Evolutionary conservation across 148 eudicot species (phyloP), one percentile per base, ranked within the genome.

Genomic region (Nepenthes mirabilis): DNA sequence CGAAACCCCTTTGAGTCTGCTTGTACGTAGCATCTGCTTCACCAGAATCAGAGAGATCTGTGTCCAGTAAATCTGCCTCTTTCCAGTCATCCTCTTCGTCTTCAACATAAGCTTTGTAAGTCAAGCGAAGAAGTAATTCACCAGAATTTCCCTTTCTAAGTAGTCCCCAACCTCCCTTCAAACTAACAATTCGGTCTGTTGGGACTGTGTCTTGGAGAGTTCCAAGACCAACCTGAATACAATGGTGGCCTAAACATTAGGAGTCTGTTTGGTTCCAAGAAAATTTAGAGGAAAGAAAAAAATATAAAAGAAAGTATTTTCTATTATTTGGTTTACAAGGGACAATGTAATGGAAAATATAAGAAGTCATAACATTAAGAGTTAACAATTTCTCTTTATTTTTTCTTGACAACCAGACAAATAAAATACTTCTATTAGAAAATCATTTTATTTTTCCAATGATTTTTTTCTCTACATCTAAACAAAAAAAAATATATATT

Each of bases 51-150:
- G 80, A 84, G 55, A 67, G 72, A 59, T 80, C 82, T 23, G 75
- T 45, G 58, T 79, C 75, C 33, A 47, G 47, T 43, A 52, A 66
- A 32, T 63, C 74, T 55, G 66, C 61, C 56, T 71, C 79, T 9
- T 65, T 67, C 49, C 66, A 70, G 71, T 93, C 96, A 55, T 86
- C 98, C 62, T 91, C 98, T 77, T 93, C 98, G 71, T 93, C 98
- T 76, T 88, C 98, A 23, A 93, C 98, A 67, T 88, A 88, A 52
- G 88, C 98, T 79, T 88, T 93, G 71, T 93, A 93, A 9, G 98
- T 93, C 65, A 93, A 68, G 40, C 96, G 84, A 57, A 93, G 80
- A 65, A 88, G 82, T 70, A 93, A 59, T 73, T 93, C 98, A 34
- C 96, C 96, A 4, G 79, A 70, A 45, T 75, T 72, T 47, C 83